These are phyloP conservation scores for Hygrocybe coccinea DNA, from an alignment of 768 basidiomycete genomes.

Conservation along the genomic window DNA sequence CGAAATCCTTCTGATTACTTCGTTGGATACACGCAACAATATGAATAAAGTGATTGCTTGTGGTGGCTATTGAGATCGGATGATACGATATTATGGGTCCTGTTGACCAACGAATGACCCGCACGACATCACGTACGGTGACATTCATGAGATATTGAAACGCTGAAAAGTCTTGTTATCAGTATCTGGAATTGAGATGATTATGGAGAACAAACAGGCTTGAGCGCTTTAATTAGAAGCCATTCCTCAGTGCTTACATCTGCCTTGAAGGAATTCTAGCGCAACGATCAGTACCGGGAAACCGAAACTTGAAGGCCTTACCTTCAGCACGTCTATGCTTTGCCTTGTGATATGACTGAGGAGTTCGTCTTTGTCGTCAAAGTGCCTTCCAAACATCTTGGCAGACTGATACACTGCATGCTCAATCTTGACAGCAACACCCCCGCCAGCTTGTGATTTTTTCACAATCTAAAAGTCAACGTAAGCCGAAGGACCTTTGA, in stretches of 20 bases:
- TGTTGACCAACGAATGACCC: background rate
- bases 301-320: constrained; percentile 24
- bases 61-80: background rate
- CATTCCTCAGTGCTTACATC: constrained; percentile 91
- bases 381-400: constrained; percentile 94
- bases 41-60: background rate
- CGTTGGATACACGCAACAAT: background rate
- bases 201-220: constrained; percentile 49
- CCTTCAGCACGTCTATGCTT: constrained; percentile 95
- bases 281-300: constrained; percentile 1
- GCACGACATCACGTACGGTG: background rate
- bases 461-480: constrained; percentile 66
- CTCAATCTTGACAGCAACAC: constrained; percentile 98
- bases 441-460: constrained; percentile 89
- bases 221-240: constrained; percentile 84
- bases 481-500: background rate
- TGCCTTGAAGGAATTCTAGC: constrained; percentile 75
- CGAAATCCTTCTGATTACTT: too few species aligned
- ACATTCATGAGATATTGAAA: constrained; percentile 27
- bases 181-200: background rate
- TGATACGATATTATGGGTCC: background rate
- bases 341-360: constrained; percentile 85
- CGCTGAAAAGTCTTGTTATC: constrained; percentile 18
- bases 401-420: constrained; percentile 93
- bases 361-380: constrained; percentile 92